A percentile compares a stretch with the other conserved stretches of the same genome.
phyloP scores from a whole-genome alignment of 805 yeast genomes.

The Naumovozyma dairenensis region DNA sequence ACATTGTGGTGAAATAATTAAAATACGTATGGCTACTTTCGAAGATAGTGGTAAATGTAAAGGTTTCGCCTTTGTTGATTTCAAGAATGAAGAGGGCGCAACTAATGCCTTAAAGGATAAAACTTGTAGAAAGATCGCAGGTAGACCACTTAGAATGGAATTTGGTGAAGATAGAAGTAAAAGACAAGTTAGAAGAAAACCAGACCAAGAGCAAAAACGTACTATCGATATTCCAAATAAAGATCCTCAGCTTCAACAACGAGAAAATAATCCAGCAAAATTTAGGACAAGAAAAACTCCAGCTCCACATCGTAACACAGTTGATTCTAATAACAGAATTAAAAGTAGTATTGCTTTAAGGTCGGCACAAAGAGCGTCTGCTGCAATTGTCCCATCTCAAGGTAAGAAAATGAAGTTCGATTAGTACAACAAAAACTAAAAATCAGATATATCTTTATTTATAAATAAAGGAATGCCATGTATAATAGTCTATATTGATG shows the following conservation, averaged over 20 bases:
- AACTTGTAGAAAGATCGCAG: slow-evolving; percentile 52
- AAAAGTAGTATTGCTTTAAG: slow-evolving; percentile 83
- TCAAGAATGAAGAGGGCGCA: slow-evolving; percentile 70
- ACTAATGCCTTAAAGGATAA: slow-evolving; percentile 72
- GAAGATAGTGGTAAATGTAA: slow-evolving; percentile 94
- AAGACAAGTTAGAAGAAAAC: slow-evolving; percentile 41
- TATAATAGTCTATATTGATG: too few relatives aligned
- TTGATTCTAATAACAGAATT: slow-evolving; percentile 38
- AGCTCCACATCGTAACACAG: slow-evolving; percentile 17
- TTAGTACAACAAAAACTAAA: too few relatives aligned
- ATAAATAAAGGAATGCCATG: too few relatives aligned
- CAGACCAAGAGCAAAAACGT: slow-evolving; percentile 22
- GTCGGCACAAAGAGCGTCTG: slow-evolving; percentile 77
- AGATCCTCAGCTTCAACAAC: slow-evolving; percentile 1
- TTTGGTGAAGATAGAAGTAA: slow-evolving; percentile 92
- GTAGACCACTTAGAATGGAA: slow-evolving; percentile 75
- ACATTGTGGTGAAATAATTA: slow-evolving; percentile 80
- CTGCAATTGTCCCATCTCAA: slow-evolving; percentile 79
- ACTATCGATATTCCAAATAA: slow-evolving; percentile 16
- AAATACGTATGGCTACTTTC: slow-evolving; percentile 94
- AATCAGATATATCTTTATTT: too few relatives aligned
- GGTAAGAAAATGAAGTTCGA: slow-evolving; percentile 80
- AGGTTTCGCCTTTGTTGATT: slow-evolving; percentile 91
- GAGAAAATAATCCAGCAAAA: slow-evolving; percentile 8
- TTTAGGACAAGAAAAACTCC: slow-evolving; percentile 13